A percentile compares a stretch with the other conserved stretches of the same genome.
phyloP scores from a whole-genome alignment of 371 early-diverging fungal genomes.

The Basidiobolus meristosporus region DNA sequence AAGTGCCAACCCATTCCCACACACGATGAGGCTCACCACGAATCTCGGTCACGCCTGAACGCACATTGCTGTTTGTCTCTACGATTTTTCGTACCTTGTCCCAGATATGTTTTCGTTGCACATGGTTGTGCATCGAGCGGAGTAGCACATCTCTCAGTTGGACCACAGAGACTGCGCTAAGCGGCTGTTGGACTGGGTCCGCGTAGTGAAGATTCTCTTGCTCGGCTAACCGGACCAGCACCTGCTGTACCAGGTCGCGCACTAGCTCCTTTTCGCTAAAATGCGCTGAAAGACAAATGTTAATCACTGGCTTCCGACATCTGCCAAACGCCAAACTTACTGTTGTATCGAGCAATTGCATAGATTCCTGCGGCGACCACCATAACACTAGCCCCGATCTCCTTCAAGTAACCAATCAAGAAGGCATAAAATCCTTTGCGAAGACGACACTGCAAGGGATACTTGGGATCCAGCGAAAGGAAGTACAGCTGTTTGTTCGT shows the following conservation, averaged over 20 bases:
- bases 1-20: slow-evolving; percentile 19
- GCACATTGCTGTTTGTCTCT: slow-evolving; percentile 16
- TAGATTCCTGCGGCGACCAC: neutral
- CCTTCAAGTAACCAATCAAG: too few species aligned
- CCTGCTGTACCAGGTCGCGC: too few species aligned
- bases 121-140: slow-evolving; percentile 2
- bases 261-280: too few species aligned
- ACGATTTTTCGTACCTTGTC: slow-evolving; percentile 12
- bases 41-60: slow-evolving; percentile 13
- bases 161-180: slow-evolving; percentile 11
- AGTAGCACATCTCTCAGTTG: slow-evolving; percentile 16
- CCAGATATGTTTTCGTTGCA: slow-evolving; percentile 10
- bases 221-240: slow-evolving; percentile 7
- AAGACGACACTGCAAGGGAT: too few species aligned
- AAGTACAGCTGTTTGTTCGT: neutral
- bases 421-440: too few species aligned
- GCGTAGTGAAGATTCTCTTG: slow-evolving; percentile 12
- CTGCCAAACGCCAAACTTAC: neutral
- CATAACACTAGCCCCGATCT: neutral
- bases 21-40: slow-evolving; percentile 17
- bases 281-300: neutral
- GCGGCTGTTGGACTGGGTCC: slow-evolving; percentile 14
- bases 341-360: neutral
- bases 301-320: neutral
- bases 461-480: too few species aligned